Conservation (phyloP, 2,329 filamentous ascomycete species). For the Paracorniculantispora psalliotae region DNA sequence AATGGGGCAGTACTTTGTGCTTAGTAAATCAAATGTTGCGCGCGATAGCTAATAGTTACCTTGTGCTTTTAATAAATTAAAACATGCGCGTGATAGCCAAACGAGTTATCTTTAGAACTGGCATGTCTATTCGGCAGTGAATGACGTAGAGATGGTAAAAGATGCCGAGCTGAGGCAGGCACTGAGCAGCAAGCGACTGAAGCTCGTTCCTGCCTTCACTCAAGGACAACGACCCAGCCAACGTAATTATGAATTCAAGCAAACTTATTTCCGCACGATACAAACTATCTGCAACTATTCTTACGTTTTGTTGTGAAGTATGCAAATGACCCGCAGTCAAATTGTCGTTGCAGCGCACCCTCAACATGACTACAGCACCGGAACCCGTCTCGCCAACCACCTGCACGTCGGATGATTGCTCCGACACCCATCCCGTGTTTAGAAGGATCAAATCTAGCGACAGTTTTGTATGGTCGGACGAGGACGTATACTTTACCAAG, state of each 20-base stretch:
- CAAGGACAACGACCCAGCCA: background rate
- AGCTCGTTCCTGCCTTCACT: background rate
- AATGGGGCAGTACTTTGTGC: too few relatives aligned
- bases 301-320: background rate
- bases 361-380: background rate
- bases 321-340: background rate
- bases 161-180: background rate
- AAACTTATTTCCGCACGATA: background rate
- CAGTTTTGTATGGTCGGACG: background rate
- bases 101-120: too few relatives aligned
- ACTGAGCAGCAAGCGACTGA: background rate
- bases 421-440: too few relatives aligned
- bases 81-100: too few relatives aligned
- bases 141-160: background rate
- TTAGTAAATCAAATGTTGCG: too few relatives aligned
- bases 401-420: background rate
- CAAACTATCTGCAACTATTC: background rate
- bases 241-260: background rate
- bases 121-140: background rate
- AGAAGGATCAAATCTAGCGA: background rate
- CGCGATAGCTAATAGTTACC: too few relatives aligned
- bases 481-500: constrained; percentile 7
- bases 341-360: background rate
- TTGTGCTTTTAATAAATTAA: too few relatives aligned
- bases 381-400: background rate